Conservation (phyloP, 2,329 filamentous ascomycete genomes). For the Sclerotinia subarctica region DNA sequence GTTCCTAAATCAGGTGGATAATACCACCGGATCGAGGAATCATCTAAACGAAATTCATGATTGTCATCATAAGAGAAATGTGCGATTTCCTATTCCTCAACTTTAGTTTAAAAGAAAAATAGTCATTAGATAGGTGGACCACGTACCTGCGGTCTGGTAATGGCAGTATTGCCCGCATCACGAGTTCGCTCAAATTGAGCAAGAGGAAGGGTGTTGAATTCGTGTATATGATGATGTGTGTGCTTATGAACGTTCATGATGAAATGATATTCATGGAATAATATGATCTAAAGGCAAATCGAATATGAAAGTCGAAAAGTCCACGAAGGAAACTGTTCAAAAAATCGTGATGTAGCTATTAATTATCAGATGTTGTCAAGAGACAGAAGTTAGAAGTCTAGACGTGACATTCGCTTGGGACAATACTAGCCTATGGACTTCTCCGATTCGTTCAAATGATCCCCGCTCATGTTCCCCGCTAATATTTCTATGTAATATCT, state of each 20-base stretch:
- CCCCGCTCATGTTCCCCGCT: conserved; percentile 1
- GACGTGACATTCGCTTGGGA: not conserved
- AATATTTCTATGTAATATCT: conserved; percentile 4
- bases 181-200: conserved; percentile 10
- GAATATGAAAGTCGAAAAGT: not conserved
- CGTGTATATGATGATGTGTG: not conserved
- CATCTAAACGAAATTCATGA: conserved; percentile 71
- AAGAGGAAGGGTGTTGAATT: conserved; percentile 3
- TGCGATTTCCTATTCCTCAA: conserved; percentile 67
- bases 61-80: conserved; percentile 91
- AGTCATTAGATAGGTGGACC: conserved; percentile 17
- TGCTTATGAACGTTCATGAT: not conserved
- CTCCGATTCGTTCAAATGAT: not conserved
- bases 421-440: not conserved
- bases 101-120: not conserved
- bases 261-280: not conserved
- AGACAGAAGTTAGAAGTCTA: not conserved
- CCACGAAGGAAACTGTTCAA: not conserved
- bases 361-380: not conserved
- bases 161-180: not conserved
- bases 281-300: not conserved
- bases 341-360: not conserved
- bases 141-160: conserved; percentile 3
- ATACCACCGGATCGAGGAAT: conserved; percentile 82
- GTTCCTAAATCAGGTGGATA: conserved; percentile 70